Conservation (phyloP, 257 asterid species). For the Solanum raphanifolium region DNA sequence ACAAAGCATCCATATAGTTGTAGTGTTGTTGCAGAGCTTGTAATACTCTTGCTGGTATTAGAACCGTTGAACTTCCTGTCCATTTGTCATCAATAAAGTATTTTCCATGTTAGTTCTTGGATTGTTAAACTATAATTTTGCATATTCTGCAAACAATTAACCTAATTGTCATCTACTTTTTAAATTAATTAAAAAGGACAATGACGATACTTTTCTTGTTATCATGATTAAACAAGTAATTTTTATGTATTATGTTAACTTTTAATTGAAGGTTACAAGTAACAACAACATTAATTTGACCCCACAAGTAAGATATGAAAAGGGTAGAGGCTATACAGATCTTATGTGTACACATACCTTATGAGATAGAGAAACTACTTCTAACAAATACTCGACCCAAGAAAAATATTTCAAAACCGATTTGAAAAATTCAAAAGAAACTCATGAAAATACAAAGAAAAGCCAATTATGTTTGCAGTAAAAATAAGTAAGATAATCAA, state of each 20-base stretch:
- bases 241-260: neutral
- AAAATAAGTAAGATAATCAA: neutral
- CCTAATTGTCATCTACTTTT: neutral
- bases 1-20: slow-evolving; percentile 21
- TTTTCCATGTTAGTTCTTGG: neutral
- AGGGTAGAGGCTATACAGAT: neutral
- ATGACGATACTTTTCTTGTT: neutral
- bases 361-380: neutral
- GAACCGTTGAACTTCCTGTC: slow-evolving; percentile 56
- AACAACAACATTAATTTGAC: neutral
- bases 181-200: neutral
- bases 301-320: neutral
- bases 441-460: too few species aligned
- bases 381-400: neutral
- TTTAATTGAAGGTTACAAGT: neutral
- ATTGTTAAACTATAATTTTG: neutral
- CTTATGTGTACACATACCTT: neutral
- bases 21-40: slow-evolving; percentile 54
- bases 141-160: neutral
- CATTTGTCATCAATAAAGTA: neutral
- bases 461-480: neutral
- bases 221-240: too few species aligned
- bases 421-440: neutral
- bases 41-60: slow-evolving; percentile 75
- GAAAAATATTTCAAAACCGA: neutral